phyloP scores from a whole-genome alignment of 169 alveolate species.

The Plasmodium gonderi region DNA sequence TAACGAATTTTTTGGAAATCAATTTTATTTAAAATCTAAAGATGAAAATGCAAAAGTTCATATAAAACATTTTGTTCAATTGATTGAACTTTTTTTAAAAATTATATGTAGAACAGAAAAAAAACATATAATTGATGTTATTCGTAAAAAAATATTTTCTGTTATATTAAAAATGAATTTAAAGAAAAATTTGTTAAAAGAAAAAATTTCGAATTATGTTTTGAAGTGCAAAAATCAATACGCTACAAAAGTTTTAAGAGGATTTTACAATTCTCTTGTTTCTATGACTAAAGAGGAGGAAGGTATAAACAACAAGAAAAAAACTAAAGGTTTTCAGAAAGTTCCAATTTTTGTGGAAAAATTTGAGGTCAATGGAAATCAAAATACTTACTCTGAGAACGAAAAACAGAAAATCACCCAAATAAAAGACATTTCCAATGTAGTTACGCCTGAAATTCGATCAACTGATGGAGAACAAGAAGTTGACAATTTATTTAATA shows the following conservation, averaged over 20 bases:
- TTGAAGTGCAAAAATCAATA: slow-evolving; percentile 7
- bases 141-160: slow-evolving; percentile 28
- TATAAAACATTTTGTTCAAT: slow-evolving; percentile 35
- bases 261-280: slow-evolving; percentile 6
- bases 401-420: neutral
- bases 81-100: slow-evolving; percentile 50
- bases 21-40: slow-evolving; percentile 40
- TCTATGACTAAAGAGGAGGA: neutral
- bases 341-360: slow-evolving; percentile 13
- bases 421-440: neutral
- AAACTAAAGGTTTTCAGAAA: neutral
- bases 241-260: slow-evolving; percentile 5
- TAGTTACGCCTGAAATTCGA: neutral
- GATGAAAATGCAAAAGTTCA: neutral
- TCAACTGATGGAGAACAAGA: neutral
- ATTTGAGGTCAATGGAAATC: neutral
- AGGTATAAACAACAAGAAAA: neutral
- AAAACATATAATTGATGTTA: slow-evolving; percentile 20
- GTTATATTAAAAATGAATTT: slow-evolving; percentile 17
- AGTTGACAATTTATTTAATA: neutral
- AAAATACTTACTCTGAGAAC: neutral
- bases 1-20: slow-evolving; percentile 48
- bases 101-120: slow-evolving; percentile 33
- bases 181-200: neutral
- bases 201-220: slow-evolving; percentile 9